Base-by-base conservation (phyloP, 2,329 filamentous ascomycete genomes). In the Verticillium isaacii region DNA sequence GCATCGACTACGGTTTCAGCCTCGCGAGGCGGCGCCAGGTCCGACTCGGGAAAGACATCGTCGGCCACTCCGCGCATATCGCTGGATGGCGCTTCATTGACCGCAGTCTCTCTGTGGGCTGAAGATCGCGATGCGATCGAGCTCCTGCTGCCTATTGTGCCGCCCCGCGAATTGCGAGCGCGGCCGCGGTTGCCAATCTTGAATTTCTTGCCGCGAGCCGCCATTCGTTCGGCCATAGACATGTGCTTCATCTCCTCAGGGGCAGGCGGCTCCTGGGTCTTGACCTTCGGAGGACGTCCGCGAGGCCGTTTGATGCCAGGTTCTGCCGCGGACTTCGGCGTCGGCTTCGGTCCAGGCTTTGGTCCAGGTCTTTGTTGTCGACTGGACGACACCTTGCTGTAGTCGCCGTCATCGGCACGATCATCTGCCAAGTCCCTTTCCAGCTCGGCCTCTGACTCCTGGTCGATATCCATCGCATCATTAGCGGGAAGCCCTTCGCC, bases 161-260 rank as follows among this genome's bases (percentile, higher is more conserved):
- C 57, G 25, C 57, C 57, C 14, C 57, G 23, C 1, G 57, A 41
- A 8, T 39, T 39, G 8, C 39, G 57, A 19, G 25, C 6, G 52
- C 52, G 57, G 23, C 58, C 59, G 17, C 59, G 57, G 34, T 60
- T 78, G 15, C 74, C 73, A 55, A 86, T 85, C 71, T 79, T 84
- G 65, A 86, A 78, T 59, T 77, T 80, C 69, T 79, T 85, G 12
- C 83, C 84, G 59, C 74, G 77, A 2, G 84, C 73, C 37, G 79
- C 82, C 77, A 85, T 81, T n/a, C 82, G 78, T 66, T 86, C 84
- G 41, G 79, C 78, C 80, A 87, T 80, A 6, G 84, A 86, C 74
- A 86, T 75, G 57, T 82, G 78, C 12, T 25, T 36, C 15, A 52
- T 32, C 17, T 58, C 61, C 36, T 57, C 63, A 34, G 60, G 23